Evolutionary conservation across 176 grass and related monocot species (phyloP), one percentile per base, ranked within the genome.

Genomic region (Thinopyrum elongatum): DNA sequence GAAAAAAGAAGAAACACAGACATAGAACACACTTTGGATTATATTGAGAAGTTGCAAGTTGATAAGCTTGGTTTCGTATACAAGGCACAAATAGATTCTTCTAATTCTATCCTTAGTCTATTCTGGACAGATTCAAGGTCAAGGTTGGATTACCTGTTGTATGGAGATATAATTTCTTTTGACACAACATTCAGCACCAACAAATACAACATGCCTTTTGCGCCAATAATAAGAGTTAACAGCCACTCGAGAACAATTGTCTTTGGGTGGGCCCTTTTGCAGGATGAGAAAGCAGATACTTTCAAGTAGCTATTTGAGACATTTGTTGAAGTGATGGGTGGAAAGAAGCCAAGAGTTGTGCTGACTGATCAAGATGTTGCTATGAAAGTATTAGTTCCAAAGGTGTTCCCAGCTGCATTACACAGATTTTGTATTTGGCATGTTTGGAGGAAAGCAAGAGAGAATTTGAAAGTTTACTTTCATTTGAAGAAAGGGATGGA

Each of bases 401-500:
- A 39, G 8, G 3, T 84, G 0, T 76, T 64, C 2, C 51, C 51
- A 17, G 4, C 30, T 7, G 10, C 49, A 0, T 7, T 58, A 2
- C 49, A 84, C 19, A 36, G 49, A 9, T 35, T 36, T 21, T 83
- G 53, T 4, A 39, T 75, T 8, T 85, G 69, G 81, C 81, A 84
- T 19, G 25, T 84, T 1, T 34, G 74, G 27, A 29, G 35, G 6
- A 34, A 26, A 74, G 72, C n/a, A 5, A 27, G 12, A 53, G 15
- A 22, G 65, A 84, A 22, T 8, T 41, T 10, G 11, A 10, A 7
- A 51, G 14, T 51, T 14, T 7, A 7, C 14, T 4, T 51, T 15
- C 13, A 51, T 51, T 14, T 12, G 13, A 51, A 15, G 15, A 15
- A 36, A 7, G 35, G 35, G 13, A 15, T 4, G 47, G 15, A 49